phyloP scores from a whole-genome alignment of 306 rosid species.

The Morella rubra region DNA sequence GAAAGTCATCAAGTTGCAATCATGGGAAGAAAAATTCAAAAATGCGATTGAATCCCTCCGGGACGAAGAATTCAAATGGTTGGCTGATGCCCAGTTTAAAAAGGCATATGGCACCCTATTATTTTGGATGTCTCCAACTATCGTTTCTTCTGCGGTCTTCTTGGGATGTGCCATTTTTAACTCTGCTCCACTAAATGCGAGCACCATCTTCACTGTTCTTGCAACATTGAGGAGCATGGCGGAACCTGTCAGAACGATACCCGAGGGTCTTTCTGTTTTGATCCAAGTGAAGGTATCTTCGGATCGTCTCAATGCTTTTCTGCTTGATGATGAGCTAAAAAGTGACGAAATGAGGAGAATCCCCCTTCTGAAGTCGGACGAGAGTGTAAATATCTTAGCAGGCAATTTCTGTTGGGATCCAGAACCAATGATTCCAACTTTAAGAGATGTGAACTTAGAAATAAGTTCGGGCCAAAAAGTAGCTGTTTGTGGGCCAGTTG shows the following conservation, averaged over 20 bases:
- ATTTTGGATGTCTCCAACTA: slow-evolving; percentile 75
- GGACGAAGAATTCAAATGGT: slow-evolving; percentile 60
- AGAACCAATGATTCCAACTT: slow-evolving; percentile 46
- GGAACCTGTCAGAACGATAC: slow-evolving; percentile 81
- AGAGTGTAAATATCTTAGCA: slow-evolving; percentile 40
- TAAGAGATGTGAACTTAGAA: slow-evolving; percentile 46
- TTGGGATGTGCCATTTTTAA: slow-evolving; percentile 45
- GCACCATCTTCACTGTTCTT: slow-evolving; percentile 74
- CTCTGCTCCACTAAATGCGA: slow-evolving; percentile 69
- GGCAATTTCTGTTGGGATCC: slow-evolving; percentile 71
- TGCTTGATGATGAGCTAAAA: slow-evolving; percentile 64
- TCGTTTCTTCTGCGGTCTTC: slow-evolving; percentile 60
- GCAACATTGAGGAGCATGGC: slow-evolving; percentile 56
- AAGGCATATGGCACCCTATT: slow-evolving; percentile 42
- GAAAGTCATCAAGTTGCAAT: slow-evolving; percentile 78
- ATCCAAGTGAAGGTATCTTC: slow-evolving; percentile 78
- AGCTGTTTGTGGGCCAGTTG: slow-evolving; percentile 80
- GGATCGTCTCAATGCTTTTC: slow-evolving; percentile 54
- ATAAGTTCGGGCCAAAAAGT: slow-evolving; percentile 54
- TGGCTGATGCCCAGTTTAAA: slow-evolving; percentile 40
- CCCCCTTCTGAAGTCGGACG: slow-evolving; percentile 17
- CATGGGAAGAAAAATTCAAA: slow-evolving; percentile 80
- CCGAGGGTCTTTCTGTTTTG: slow-evolving; percentile 62
- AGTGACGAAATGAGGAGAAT: slow-evolving; percentile 23
- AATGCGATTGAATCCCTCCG: slow-evolving; percentile 43